Conservation (phyloP, 345 rosid species). For the Bruguiera parviflora region DNA sequence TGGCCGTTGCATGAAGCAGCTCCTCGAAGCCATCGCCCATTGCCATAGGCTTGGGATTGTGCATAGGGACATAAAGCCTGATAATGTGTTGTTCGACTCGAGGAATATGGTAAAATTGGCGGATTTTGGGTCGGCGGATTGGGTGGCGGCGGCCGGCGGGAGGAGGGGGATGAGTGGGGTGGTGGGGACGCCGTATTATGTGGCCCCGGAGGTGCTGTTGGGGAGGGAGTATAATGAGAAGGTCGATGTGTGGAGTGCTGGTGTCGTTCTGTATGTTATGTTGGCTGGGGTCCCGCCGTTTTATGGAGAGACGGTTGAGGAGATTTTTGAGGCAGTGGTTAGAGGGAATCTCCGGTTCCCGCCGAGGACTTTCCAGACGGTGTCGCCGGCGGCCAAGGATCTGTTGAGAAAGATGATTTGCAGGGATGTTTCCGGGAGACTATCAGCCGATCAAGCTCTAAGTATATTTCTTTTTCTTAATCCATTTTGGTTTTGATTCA, state of each 20-base stretch:
- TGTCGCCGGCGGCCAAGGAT: constrained; percentile 29
- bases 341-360: constrained; percentile 34
- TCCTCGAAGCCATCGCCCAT: constrained; percentile 20
- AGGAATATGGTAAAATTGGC: constrained; percentile 15
- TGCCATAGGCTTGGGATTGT: constrained; percentile 24
- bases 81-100: constrained; percentile 21
- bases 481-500: too few relatives aligned
- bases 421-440: constrained; percentile 25
- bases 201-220: constrained; percentile 29
- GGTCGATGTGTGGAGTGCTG: constrained; percentile 32
- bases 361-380: constrained; percentile 11
- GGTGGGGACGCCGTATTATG: constrained; percentile 32
- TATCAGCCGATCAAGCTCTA: constrained; percentile 32
- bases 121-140: constrained; percentile 19
- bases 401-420: constrained; percentile 25
- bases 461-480: constrained; percentile 12
- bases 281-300: constrained; percentile 31
- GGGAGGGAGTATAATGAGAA: constrained; percentile 34
- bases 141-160: constrained; percentile 14
- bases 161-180: constrained; percentile 15
- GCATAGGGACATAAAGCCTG: constrained; percentile 28
- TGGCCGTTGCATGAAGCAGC: constrained; percentile 7
- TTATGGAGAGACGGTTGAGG: constrained; percentile 22
- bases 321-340: constrained; percentile 29
- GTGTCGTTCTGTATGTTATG: constrained; percentile 33